A percentile compares a stretch with the other conserved stretches of the same genome.
Evolutionary conservation across 2,329 filamentous ascomycete species (phyloP).

Genomic region (Karstenula rhodostoma): DNA sequence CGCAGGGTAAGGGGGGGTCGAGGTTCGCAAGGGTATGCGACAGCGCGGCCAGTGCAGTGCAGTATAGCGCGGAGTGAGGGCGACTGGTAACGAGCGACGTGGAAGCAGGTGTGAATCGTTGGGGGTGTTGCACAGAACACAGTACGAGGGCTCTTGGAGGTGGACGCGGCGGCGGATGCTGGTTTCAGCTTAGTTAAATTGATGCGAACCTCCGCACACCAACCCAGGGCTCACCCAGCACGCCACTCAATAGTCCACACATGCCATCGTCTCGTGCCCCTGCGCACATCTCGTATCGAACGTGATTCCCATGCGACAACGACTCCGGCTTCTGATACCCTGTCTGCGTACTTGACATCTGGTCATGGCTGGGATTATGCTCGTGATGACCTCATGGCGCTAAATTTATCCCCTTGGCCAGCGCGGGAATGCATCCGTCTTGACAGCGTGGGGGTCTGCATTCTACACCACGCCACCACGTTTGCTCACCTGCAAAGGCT

Average conservation of each 20-base stretch:
- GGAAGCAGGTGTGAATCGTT: constrained; percentile 16
- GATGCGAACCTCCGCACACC: not conserved
- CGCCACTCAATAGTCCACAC: not conserved
- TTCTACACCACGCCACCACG: not conserved
- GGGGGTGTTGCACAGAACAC: constrained; percentile 12
- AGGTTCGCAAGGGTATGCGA: constrained; percentile 7
- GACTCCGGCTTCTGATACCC: not conserved
- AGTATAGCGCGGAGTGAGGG: not conserved
- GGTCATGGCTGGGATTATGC: not conserved
- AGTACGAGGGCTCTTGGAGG: constrained; percentile 6
- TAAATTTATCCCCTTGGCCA: constrained; percentile 5
- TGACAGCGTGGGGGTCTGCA: constrained; percentile 1
- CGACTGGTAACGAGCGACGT: constrained; percentile 38
- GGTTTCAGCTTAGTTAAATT: constrained; percentile 23
- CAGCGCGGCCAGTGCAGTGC: constrained; percentile 15
- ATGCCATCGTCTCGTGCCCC: not conserved
- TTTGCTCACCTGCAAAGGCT: not conserved
- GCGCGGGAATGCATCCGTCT: constrained; percentile 6
- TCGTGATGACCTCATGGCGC: constrained; percentile 18
- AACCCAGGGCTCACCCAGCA: constrained; percentile 2
- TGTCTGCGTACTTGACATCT: not conserved
- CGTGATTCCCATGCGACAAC: not conserved
- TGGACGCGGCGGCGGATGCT: constrained; percentile 1
- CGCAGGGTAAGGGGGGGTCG: constrained; percentile 8
- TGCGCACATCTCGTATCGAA: not conserved